A percentile compares a stretch with the other conserved stretches of the same genome.
phyloP scores from a whole-genome alignment of 768 basidiomycete species.

The Exidia glandulosa region DNA sequence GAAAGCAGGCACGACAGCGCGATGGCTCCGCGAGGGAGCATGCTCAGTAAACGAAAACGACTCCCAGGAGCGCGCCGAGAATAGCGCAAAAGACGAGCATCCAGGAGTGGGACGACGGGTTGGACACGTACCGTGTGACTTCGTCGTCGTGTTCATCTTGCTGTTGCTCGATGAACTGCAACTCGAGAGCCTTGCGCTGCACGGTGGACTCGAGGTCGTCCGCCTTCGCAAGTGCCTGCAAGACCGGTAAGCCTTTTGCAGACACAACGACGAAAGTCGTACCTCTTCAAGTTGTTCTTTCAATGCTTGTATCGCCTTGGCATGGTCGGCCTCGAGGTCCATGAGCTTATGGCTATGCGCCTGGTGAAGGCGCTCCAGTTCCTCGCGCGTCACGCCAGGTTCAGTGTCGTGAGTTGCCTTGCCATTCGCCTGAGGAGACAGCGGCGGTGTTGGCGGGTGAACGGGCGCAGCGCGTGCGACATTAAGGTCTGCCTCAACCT shows the following conservation, averaged over 20 bases:
- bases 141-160: conserved; percentile 67
- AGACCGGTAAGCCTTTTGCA: not conserved
- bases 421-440: conserved; percentile 30
- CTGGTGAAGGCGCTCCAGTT: conserved; percentile 66
- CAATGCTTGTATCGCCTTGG: conserved; percentile 41
- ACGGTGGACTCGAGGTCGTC: conserved; percentile 50
- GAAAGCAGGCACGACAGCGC: conserved; percentile 29
- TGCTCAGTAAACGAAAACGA: conserved; percentile 42
- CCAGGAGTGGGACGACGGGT: not conserved
- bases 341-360: conserved; percentile 75
- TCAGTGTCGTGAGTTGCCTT: conserved; percentile 28
- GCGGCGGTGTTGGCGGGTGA: conserved; percentile 36
- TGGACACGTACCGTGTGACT: conserved; percentile 62
- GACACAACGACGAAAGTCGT: not conserved
- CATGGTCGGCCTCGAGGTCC: conserved; percentile 60
- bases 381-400: conserved; percentile 56
- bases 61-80: conserved; percentile 20
- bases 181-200: conserved; percentile 67
- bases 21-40: conserved; percentile 43
- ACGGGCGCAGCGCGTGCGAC: conserved; percentile 34
- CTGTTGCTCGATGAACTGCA: conserved; percentile 66
- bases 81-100: not conserved
- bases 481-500: conserved; percentile 65
- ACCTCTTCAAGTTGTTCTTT: conserved; percentile 44
- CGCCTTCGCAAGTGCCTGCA: conserved; percentile 29